Percentiles rank a stretch among this genome's conserved stretches.
phyloP scores from a whole-genome alignment of 2,329 filamentous ascomycete species.

The Passalora sequoiae region DNA sequence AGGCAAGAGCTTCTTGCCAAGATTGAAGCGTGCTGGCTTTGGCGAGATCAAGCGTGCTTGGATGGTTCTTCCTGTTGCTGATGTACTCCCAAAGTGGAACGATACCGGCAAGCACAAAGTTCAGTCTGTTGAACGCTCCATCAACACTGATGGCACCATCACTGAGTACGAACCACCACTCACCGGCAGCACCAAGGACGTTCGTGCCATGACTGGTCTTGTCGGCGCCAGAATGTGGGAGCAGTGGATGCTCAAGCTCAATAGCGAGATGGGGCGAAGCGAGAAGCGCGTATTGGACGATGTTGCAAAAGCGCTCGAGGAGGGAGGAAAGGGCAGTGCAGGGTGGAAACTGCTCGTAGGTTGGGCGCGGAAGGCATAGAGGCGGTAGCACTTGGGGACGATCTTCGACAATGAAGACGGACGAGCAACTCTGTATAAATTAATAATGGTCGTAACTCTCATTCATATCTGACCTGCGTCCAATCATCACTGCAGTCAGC shows the following conservation, averaged over 20 bases:
- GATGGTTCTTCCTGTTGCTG: slow-evolving; percentile 76
- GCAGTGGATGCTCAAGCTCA: slow-evolving; percentile 85
- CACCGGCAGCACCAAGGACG: slow-evolving; percentile 33
- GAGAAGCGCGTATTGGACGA: slow-evolving; percentile 50
- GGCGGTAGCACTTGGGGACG: slow-evolving; percentile 4
- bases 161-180: slow-evolving; percentile 29
- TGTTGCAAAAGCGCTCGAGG: slow-evolving; percentile 54
- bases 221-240: slow-evolving; percentile 91
- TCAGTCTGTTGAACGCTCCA: slow-evolving; percentile 31
- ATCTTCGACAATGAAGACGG: too few species aligned
- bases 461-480: slow-evolving; percentile 11
- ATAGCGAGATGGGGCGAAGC: slow-evolving; percentile 75
- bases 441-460: slow-evolving; percentile 17
- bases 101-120: slow-evolving; percentile 25
- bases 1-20: slow-evolving; percentile 72
- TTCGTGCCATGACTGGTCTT: slow-evolving; percentile 63
- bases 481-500: not conserved
- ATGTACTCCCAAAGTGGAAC: slow-evolving; percentile 40
- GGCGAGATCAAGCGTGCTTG: slow-evolving; percentile 75
- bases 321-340: slow-evolving; percentile 53
- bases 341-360: slow-evolving; percentile 59
- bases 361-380: slow-evolving; percentile 49
- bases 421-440: too few species aligned
- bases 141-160: slow-evolving; percentile 32
- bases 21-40: slow-evolving; percentile 72